A percentile compares a stretch with the other conserved stretches of the same genome.
These are phyloP conservation scores for Lachancea quebecensis DNA, from an alignment of 805 yeast species.

Conservation along the genomic window DNA sequence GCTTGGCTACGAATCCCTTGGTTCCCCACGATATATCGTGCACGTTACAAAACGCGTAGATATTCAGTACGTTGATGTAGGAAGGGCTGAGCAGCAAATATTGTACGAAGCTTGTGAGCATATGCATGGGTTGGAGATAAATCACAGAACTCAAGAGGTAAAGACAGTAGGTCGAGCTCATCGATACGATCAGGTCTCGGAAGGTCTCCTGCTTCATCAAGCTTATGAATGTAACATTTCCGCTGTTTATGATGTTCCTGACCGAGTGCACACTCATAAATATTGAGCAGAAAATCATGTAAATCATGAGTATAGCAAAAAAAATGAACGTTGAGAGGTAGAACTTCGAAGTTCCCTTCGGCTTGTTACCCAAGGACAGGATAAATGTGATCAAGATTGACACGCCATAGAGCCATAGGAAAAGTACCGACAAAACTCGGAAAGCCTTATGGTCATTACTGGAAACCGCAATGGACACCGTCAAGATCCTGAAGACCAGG, in stretches of 20 bases:
- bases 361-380: conserved; percentile 87
- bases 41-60: conserved; percentile 92
- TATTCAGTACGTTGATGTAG: conserved; percentile 83
- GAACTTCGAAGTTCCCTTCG: conserved; percentile 78
- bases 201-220: conserved; percentile 64
- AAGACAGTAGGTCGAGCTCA: conserved; percentile 74
- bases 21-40: conserved; percentile 99
- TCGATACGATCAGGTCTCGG: conserved; percentile 81
- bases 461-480: conserved; percentile 58
- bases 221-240: conserved; percentile 34
- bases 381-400: conserved; percentile 82
- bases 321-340: conserved; percentile 68
- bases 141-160: conserved; percentile 57
- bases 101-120: conserved; percentile 82
- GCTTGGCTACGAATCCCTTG: conserved; percentile 66
- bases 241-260: conserved; percentile 36
- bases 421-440: conserved; percentile 64
- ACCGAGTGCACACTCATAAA: conserved; percentile 72
- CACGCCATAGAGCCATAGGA: conserved; percentile 79
- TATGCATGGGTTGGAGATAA: conserved; percentile 87
- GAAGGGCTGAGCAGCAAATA: conserved; percentile 81
- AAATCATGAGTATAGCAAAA: conserved; percentile 84
- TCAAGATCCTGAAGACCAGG: conserved; percentile 80
- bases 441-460: conserved; percentile 63
- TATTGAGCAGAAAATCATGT: conserved; percentile 82